Evolutionary conservation across 2,329 filamentous ascomycete species (phyloP), one percentile per base, ranked within the genome.

Genomic region (Teratosphaeriaceae sp.): DNA sequence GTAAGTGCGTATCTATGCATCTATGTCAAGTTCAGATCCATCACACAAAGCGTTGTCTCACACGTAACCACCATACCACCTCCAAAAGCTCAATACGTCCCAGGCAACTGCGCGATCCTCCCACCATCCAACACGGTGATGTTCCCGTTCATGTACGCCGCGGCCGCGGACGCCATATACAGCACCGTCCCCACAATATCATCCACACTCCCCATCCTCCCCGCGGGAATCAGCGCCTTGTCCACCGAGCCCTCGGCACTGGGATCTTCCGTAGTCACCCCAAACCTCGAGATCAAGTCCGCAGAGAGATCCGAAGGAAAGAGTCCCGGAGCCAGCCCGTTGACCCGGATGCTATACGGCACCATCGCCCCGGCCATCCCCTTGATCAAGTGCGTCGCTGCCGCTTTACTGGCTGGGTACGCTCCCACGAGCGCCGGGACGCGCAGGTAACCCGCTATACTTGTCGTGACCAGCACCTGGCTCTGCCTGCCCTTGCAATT

Each of bases 161-260:
- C 83, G 1, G 81, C 80, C 46, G 73, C 67, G 29, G 76, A 78
- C 3, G 77, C 77, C 55, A 86, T 65, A 65, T 79, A 85, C 40
- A 87, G 59, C 34, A 85, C 72, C 36, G 77, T 69, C 1, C 82
- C 80, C 1, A 71, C 77, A 69, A 86, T 78, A 54, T 84, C 82
- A 47, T 76, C 64, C 40, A 76, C 71, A 30, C 72, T 69, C 2
- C 81, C 81, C 46, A 74, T 67, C 34, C 80, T 67, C 29, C 72
- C 71, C 9, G 78, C 64, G 0, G 81, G 81, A 33, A 83, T 71
- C 39, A 68, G 59, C 1, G 62, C 63, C 47, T 64, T 70, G 12
- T 67, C 48, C 24, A 69, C 64, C 1, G 62, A 62, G 2, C 66
- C 68, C 37, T 63, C 26, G 38, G 21, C 42, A n/a, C n/a, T n/a